Conservation (phyloP, 331 rosid genomes). For the Cucumis variabilis region DNA sequence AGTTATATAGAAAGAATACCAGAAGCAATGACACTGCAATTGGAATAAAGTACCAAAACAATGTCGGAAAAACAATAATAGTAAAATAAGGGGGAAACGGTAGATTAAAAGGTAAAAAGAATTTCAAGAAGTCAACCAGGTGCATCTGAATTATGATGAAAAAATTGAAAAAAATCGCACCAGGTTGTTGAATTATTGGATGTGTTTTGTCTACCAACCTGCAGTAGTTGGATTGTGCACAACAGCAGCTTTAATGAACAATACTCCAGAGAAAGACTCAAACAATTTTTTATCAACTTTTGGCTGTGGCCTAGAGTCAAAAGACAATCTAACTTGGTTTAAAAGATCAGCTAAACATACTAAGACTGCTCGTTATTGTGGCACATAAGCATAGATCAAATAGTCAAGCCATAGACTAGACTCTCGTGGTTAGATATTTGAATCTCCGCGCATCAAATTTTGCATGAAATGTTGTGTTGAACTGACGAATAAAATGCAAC, state of each 20-base stretch:
- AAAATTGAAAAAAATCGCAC: not conserved
- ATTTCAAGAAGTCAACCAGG: not conserved
- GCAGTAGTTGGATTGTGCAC: not conserved
- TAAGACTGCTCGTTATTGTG: too few relatives aligned
- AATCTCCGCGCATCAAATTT: not conserved
- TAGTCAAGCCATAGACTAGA: not conserved
- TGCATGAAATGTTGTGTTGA: not conserved
- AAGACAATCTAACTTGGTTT: too few relatives aligned
- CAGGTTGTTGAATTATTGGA: not conserved
- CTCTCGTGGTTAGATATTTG: not conserved
- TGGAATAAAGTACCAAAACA: too few relatives aligned
- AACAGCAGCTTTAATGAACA: not conserved
- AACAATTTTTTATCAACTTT: too few relatives aligned
- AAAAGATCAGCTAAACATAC: too few relatives aligned
- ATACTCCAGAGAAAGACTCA: not conserved
- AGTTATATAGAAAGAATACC: too few relatives aligned
- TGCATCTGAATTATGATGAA: not conserved
- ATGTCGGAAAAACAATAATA: too few relatives aligned
- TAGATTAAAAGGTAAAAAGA: not conserved
- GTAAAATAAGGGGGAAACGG: not conserved
- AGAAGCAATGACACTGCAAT: too few relatives aligned
- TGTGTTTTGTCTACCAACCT: not conserved
- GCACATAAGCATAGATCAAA: too few relatives aligned
- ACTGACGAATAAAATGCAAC: not conserved
- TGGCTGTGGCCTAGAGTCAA: too few relatives aligned